Base-by-base conservation (phyloP, 2,329 filamentous ascomycete species). In the Didymellaceae sp. region DNA sequence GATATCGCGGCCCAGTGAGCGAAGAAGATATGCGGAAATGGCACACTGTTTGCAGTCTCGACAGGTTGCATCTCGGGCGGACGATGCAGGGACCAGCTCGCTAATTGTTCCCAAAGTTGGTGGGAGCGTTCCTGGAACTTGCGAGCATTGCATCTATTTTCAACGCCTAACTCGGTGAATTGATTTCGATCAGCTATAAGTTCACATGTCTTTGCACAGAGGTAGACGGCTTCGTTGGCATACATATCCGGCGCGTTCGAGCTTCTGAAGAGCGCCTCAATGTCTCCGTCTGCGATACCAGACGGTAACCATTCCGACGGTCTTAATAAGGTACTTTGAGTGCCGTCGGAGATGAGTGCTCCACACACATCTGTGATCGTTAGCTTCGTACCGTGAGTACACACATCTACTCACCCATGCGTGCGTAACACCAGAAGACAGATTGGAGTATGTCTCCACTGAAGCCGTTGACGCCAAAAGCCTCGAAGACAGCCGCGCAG, bases 1-100 rank as follows among this genome's bases (percentile, higher is more conserved):
- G 81, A 84, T 20, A 84, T 84, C 3, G 79, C 81, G 0, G 80
- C 78, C 75, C 77, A 81, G 49, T 81, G 77, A 1, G 76, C 63
- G 58, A 81, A 85, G 1, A 84, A 72, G 2, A 83, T 77, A 33
- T 78, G 73, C 0, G 80, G 80, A 51, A 82, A 84, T 1, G 78
- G 78, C 6, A 69, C 65, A 2, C 70, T 71, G 24, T 74, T 68
- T n/a, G 76, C 71, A 2, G 68, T 76, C 30, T 77, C 72, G 11
- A 81, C 71, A 0, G 81, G 77, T 5, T 71, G 58, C 21, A 84
- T 67, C 44, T 81, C 80, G 1, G 63, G 41, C 0, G 81, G 81
- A 3, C 82, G 74, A 18, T 76, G 65, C 9, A 66, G 61, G 2
- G 74, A 57, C 82, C 82, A 85, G 5, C 66, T 63, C 50, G 81